Evolutionary conservation across 1,139 yeast species (phyloP).

Genomic region (Blastobotrys petasosporus): DNA sequence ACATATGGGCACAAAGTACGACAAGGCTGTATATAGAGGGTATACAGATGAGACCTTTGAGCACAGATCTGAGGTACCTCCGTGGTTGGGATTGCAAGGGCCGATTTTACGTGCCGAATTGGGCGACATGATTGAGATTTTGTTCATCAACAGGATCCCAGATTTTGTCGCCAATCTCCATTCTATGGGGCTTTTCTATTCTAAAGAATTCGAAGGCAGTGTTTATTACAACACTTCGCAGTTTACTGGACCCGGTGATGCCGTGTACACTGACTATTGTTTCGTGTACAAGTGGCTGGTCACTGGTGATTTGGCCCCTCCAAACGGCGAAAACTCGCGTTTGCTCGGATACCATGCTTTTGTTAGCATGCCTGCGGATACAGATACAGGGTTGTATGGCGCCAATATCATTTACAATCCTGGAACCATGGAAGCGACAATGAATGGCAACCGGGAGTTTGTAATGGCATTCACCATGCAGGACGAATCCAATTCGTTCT

Average conservation of each 20-base stretch:
- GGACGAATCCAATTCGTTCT: not conserved
- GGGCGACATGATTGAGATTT: not conserved
- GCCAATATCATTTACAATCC: not conserved
- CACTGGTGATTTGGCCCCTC: not conserved
- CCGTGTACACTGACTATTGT: not conserved
- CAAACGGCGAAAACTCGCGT: not conserved
- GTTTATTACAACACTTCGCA: not conserved
- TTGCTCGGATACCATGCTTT: not conserved
- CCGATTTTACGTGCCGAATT: not conserved
- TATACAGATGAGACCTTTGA: not conserved
- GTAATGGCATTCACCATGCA: not conserved
- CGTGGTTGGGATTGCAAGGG: not conserved
- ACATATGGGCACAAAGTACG: not conserved
- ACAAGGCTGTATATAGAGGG: not conserved
- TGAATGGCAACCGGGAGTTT: not conserved
- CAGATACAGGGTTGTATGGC: not conserved
- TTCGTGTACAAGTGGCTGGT: not conserved
- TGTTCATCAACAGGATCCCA: not conserved
- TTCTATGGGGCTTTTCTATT: not conserved
- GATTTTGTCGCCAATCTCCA: not conserved
- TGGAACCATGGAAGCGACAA: not conserved
- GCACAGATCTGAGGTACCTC: not conserved
- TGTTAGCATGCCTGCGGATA: not conserved
- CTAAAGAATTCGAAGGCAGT: not conserved
- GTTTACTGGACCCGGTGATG: not conserved